These are phyloP conservation scores for Fusarium concolor DNA, from an alignment of 2,329 filamentous ascomycete genomes.

Conservation along the genomic window DNA sequence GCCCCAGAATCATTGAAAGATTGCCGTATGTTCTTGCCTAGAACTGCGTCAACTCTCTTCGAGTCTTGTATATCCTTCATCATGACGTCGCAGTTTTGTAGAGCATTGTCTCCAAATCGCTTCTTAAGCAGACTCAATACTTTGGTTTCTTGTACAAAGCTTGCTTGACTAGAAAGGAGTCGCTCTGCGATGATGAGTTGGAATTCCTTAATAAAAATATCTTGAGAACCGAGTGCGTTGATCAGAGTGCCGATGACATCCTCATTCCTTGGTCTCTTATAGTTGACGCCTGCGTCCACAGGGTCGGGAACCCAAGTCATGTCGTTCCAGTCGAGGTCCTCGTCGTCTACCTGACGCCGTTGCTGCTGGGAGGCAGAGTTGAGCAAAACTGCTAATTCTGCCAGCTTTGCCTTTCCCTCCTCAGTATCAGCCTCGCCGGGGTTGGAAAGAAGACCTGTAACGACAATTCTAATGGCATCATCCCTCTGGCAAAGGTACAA, in stretches of 20 bases:
- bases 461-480: slow-evolving; percentile 82
- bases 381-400: slow-evolving; percentile 75
- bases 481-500: slow-evolving; percentile 81
- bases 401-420: slow-evolving; percentile 63
- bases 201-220: slow-evolving; percentile 94
- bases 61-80: slow-evolving; percentile 92
- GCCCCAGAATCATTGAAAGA: slow-evolving; percentile 28
- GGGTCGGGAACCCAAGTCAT: slow-evolving; percentile 95
- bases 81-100: slow-evolving; percentile 98
- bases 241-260: slow-evolving; percentile 94
- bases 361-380: slow-evolving; percentile 68
- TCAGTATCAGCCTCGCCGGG: slow-evolving; percentile 63
- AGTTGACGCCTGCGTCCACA: slow-evolving; percentile 91
- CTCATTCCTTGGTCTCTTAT: slow-evolving; percentile 86
- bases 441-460: slow-evolving; percentile 77
- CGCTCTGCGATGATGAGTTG: slow-evolving; percentile 89
- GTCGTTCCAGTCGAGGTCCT: slow-evolving; percentile 89
- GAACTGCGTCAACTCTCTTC: slow-evolving; percentile 74
- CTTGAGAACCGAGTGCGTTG: slow-evolving; percentile 86
- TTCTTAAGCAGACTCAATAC: slow-evolving; percentile 89
- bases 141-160: slow-evolving; percentile 82
- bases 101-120: slow-evolving; percentile 83
- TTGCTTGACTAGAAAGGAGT: slow-evolving; percentile 72
- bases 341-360: slow-evolving; percentile 66
- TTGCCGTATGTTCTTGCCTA: slow-evolving; percentile 61